Percentiles rank a stretch among this genome's conserved stretches.
These are phyloP conservation scores for Ophiocordyceps camponoti-saundersi DNA, from an alignment of 2,329 filamentous ascomycete genomes.

Conservation along the genomic window DNA sequence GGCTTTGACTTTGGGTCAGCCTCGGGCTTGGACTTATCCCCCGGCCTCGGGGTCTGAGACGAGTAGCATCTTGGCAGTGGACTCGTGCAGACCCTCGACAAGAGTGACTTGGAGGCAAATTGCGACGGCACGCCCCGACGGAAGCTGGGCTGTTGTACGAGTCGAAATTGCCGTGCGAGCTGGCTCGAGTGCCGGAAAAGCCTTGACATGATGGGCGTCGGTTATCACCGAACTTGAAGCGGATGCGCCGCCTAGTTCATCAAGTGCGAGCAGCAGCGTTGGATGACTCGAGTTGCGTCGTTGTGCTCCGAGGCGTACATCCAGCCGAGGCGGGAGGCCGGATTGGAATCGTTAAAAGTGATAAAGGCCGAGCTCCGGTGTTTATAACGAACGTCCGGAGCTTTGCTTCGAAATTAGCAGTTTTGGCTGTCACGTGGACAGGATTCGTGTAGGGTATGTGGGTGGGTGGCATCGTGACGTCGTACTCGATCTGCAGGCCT, in stretches of 20 bases:
- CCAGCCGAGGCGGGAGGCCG: neutral
- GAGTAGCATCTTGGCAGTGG: conserved; percentile 19
- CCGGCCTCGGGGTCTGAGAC: conserved; percentile 10
- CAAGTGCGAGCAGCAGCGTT: conserved; percentile 10
- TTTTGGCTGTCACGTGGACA: conserved; percentile 12
- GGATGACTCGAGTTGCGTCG: conserved; percentile 2
- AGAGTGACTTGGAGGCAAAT: conserved; percentile 12
- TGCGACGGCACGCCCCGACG: conserved; percentile 24
- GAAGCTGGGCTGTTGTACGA: conserved; percentile 33
- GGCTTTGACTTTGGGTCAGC: conserved; percentile 11
- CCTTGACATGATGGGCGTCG: conserved; percentile 38
- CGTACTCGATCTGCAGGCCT: neutral
- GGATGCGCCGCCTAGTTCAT: conserved; percentile 15
- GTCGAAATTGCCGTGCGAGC: conserved; percentile 44
- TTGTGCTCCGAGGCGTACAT: conserved; percentile 3
- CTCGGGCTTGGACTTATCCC: conserved; percentile 15
- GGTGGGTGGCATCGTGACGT: neutral
- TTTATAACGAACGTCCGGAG: conserved; percentile 1
- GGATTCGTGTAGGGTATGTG: conserved; percentile 1
- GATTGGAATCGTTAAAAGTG: neutral
- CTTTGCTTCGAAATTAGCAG: conserved; percentile 12
- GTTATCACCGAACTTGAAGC: conserved; percentile 11
- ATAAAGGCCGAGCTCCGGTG: neutral
- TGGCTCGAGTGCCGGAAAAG: conserved; percentile 49
- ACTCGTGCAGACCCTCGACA: conserved; percentile 16